Evolutionary conservation across 768 basidiomycete species (phyloP).

Genomic region (Lanmaoa pseudosensibilis): DNA sequence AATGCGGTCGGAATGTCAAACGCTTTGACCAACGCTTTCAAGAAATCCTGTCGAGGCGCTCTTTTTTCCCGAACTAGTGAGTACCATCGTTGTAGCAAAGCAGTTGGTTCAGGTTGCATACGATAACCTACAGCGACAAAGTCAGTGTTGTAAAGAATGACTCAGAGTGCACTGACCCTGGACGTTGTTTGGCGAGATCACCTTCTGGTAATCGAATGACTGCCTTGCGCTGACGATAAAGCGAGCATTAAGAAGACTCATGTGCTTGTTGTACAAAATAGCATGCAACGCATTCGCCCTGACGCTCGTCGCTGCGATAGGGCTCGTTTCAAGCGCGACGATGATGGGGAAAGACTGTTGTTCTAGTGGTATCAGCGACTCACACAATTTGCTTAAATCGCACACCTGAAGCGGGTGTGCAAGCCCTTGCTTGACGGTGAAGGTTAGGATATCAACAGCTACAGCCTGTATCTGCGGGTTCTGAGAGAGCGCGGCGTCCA

Average conservation of each 20-base stretch:
- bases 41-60: conserved; percentile 79
- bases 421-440: conserved; percentile 93
- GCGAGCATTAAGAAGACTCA: conserved; percentile 83
- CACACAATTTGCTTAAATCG: not conserved
- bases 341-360: conserved; percentile 85
- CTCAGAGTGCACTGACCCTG: conserved; percentile 45
- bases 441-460: conserved; percentile 88
- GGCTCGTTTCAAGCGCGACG: conserved; percentile 89
- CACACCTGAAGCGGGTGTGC: conserved; percentile 89
- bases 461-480: conserved; percentile 70
- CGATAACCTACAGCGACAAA: conserved; percentile 55
- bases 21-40: conserved; percentile 76
- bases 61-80: conserved; percentile 89
- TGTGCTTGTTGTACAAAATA: conserved; percentile 84
- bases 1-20: conserved; percentile 71
- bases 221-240: conserved; percentile 77
- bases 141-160: not conserved
- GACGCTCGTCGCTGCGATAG: conserved; percentile 55
- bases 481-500: conserved; percentile 76
- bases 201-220: conserved; percentile 83
- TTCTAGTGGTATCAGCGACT: not conserved
- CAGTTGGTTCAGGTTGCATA: conserved; percentile 59
- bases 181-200: conserved; percentile 45
- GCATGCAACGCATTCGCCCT: conserved; percentile 81
- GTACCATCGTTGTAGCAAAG: conserved; percentile 89